These are phyloP conservation scores for Phytophthora nicotianae DNA, from an alignment of 352 stramenopile genomes.

Conservation along the genomic window DNA sequence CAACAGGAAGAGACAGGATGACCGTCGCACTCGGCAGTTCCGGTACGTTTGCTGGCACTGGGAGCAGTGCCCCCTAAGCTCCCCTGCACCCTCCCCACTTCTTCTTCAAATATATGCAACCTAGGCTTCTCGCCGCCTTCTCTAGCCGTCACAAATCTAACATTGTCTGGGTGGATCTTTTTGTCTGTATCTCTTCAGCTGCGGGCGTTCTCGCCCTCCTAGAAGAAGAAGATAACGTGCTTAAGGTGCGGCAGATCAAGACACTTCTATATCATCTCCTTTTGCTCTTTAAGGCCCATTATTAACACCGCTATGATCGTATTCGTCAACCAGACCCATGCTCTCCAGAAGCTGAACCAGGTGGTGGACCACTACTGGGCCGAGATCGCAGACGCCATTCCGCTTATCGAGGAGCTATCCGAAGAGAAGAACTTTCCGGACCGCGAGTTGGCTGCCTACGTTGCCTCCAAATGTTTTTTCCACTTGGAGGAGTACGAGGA, in stretches of 20 bases:
- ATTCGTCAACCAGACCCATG: slow-evolving; percentile 64
- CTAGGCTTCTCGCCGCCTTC: slow-evolving; percentile 3
- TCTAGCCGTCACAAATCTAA: slow-evolving; percentile 29
- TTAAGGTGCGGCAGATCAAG: slow-evolving; percentile 62
- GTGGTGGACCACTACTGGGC: slow-evolving; percentile 95
- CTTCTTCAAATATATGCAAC: slow-evolving; percentile 3
- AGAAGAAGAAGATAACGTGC: slow-evolving; percentile 90
- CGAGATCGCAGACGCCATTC: slow-evolving; percentile 92
- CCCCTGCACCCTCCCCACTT: slow-evolving; percentile 1
- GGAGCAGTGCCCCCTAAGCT: slow-evolving; percentile 1
- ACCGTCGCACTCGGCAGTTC: slow-evolving; percentile 63
- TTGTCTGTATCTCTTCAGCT: slow-evolving; percentile 49
- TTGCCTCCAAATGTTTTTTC: slow-evolving; percentile 98
- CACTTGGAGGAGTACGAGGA: slow-evolving; percentile 98
- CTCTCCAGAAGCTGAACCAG: slow-evolving; percentile 91
- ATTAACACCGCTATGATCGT: slow-evolving; percentile 20
- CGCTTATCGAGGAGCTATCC: slow-evolving; percentile 93
- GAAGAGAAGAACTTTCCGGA: slow-evolving; percentile 93
- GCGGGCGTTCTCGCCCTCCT: slow-evolving; percentile 89
- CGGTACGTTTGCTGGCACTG: slow-evolving; percentile 42
- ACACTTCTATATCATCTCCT: slow-evolving; percentile 1
- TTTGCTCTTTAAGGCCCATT: neutral
- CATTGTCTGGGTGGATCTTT: slow-evolving; percentile 43
- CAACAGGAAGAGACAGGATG: slow-evolving; percentile 44
- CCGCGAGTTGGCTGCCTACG: slow-evolving; percentile 89